These are phyloP conservation scores for Colletotrichum tabaci DNA, from an alignment of 2,329 filamentous ascomycete species.

Conservation along the genomic window DNA sequence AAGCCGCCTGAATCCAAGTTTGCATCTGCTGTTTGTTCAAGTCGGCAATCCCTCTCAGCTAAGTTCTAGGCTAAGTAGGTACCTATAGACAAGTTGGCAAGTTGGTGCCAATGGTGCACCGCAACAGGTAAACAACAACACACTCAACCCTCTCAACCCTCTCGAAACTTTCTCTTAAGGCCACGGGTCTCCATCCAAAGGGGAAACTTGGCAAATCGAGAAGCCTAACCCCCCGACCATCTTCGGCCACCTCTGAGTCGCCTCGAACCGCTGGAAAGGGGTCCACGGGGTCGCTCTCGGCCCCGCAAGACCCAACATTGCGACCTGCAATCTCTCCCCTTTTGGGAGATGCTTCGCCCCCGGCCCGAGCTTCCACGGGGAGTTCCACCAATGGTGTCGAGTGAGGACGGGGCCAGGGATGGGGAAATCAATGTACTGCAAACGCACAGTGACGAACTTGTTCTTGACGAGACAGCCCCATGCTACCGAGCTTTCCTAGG, in stretches of 20 bases:
- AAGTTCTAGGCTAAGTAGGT: too few species aligned
- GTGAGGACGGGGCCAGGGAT: background rate
- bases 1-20: too few species aligned
- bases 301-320: conserved; percentile 28
- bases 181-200: too few species aligned
- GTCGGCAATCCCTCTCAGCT: too few species aligned
- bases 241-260: background rate
- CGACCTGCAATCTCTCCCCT: conserved; percentile 28
- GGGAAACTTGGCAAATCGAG: too few species aligned
- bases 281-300: background rate
- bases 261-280: background rate
- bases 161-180: too few species aligned
- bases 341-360: conserved; percentile 25
- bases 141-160: too few species aligned
- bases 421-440: conserved; percentile 34
- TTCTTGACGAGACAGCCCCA: background rate
- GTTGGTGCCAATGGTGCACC: too few species aligned
- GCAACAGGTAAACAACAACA: too few species aligned
- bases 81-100: too few species aligned
- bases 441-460: conserved; percentile 29
- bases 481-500: background rate
- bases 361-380: conserved; percentile 4
- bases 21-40: too few species aligned
- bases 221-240: background rate
- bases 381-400: conserved; percentile 36